phyloP scores from a whole-genome alignment of 305 asterid species.

The Fraxinus greggii region DNA sequence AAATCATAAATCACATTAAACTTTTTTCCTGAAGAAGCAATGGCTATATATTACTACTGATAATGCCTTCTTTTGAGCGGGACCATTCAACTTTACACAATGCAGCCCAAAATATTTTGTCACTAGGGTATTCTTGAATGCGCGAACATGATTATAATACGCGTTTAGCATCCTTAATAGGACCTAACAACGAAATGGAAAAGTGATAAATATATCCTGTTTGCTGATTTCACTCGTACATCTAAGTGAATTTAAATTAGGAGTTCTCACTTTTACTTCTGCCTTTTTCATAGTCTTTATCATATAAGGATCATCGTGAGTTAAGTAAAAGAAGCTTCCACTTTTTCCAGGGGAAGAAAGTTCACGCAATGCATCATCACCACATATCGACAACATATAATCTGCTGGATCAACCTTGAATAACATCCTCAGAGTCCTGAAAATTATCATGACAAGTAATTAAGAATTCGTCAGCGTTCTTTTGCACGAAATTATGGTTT shows the following conservation, averaged over 20 bases:
- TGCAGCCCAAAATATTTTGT: conserved; percentile 83
- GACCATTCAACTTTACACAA: conserved; percentile 76
- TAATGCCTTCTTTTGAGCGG: conserved; percentile 69
- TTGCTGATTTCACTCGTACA: background rate
- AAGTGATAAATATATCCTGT: background rate
- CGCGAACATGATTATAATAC: conserved; percentile 73
- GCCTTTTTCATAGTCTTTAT: conserved; percentile 89
- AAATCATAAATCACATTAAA: conserved; percentile 16
- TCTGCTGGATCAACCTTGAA: conserved; percentile 96
- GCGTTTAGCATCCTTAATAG: conserved; percentile 80
- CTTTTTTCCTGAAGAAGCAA: background rate
- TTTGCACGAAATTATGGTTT: background rate
- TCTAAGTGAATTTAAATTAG: background rate
- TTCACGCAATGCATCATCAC: conserved; percentile 78
- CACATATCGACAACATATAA: conserved; percentile 89
- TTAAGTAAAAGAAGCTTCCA: conserved; percentile 85
- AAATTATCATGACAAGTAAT: background rate
- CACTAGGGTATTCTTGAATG: conserved; percentile 75
- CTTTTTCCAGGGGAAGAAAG: conserved; percentile 90
- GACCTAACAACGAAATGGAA: conserved; percentile 39
- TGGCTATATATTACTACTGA: background rate
- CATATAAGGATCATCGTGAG: conserved; percentile 86
- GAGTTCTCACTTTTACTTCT: conserved; percentile 74
- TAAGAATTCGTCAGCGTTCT: background rate
- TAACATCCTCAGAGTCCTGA: conserved; percentile 70